Conservation (phyloP, 768 basidiomycete genomes). For the Rossbeevera mucosa region DNA sequence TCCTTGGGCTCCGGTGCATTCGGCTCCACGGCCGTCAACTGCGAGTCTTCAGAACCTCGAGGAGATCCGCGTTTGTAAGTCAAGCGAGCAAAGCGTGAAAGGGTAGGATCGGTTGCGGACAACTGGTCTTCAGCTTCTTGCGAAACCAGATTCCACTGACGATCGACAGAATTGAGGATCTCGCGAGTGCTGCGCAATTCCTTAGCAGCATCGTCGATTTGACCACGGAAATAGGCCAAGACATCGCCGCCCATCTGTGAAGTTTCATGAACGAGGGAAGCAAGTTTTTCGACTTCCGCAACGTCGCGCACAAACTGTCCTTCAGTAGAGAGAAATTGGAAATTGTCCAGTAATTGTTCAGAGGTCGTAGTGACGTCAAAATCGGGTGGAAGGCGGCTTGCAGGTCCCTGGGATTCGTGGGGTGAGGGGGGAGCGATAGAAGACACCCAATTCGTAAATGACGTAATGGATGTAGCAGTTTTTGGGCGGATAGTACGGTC, state of each 20-base stretch:
- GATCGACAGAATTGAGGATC: constrained; percentile 41
- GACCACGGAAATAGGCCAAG: constrained; percentile 48
- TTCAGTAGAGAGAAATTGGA: constrained; percentile 46
- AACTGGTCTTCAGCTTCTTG: constrained; percentile 45
- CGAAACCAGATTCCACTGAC: constrained; percentile 41
- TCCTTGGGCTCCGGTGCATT: constrained; percentile 13
- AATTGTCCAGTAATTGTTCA: constrained; percentile 49
- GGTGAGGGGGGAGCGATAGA: constrained; percentile 14
- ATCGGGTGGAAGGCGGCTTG: constrained; percentile 36
- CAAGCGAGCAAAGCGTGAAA: constrained; percentile 10
- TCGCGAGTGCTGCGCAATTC: constrained; percentile 47
- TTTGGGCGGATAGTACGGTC: constrained; percentile 49
- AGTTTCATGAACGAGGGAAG: constrained; percentile 45
- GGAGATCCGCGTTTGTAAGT: constrained; percentile 34
- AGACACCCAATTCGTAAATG: constrained; percentile 35
- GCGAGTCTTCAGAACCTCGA: constrained; percentile 66
- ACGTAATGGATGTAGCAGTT: constrained; percentile 40
- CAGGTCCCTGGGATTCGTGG: constrained; percentile 29
- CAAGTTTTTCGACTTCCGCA: constrained; percentile 41
- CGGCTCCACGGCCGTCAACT: constrained; percentile 44
- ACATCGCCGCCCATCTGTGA: constrained; percentile 43
- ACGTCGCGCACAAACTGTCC: constrained; percentile 35
- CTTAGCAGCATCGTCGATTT: constrained; percentile 46
- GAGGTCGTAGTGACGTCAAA: constrained; percentile 43
- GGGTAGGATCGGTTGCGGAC: constrained; percentile 1